These are phyloP conservation scores for Fraxinus quadrangulata DNA, from an alignment of 257 asterid species.

Conservation along the genomic window DNA sequence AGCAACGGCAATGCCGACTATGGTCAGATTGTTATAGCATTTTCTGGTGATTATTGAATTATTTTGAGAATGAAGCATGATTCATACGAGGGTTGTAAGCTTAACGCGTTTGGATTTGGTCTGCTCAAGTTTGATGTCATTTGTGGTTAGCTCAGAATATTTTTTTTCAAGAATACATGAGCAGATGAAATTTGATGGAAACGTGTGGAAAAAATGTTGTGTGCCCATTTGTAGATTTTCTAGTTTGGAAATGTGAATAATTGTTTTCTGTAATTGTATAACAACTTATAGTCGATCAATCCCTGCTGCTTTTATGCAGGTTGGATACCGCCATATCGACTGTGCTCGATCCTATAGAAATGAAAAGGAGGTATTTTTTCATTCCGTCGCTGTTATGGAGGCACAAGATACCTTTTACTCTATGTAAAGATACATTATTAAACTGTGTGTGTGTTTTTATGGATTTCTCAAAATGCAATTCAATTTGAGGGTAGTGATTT, in stretches of 20 bases:
- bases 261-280: not conserved
- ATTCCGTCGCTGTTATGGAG: not conserved
- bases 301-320: slow-evolving; percentile 33
- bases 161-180: not conserved
- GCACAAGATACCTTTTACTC: not conserved
- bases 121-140: not conserved
- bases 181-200: not conserved
- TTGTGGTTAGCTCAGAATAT: not conserved
- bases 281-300: slow-evolving; percentile 2
- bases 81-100: not conserved
- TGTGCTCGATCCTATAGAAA: slow-evolving; percentile 54
- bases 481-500: not conserved
- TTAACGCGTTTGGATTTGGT: not conserved
- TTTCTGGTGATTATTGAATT: not conserved
- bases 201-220: not conserved
- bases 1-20: not conserved
- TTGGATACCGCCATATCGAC: slow-evolving; percentile 70
- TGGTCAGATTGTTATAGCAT: not conserved
- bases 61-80: not conserved
- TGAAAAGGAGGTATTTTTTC: slow-evolving; percentile 51
- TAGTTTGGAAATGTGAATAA: not conserved
- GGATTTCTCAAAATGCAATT: not conserved
- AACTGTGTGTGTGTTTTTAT: not conserved
- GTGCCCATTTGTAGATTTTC: not conserved
- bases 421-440: not conserved